Base-by-base conservation (phyloP, 2,329 filamentous ascomycete species). In the Talaromyces sp. region DNA sequence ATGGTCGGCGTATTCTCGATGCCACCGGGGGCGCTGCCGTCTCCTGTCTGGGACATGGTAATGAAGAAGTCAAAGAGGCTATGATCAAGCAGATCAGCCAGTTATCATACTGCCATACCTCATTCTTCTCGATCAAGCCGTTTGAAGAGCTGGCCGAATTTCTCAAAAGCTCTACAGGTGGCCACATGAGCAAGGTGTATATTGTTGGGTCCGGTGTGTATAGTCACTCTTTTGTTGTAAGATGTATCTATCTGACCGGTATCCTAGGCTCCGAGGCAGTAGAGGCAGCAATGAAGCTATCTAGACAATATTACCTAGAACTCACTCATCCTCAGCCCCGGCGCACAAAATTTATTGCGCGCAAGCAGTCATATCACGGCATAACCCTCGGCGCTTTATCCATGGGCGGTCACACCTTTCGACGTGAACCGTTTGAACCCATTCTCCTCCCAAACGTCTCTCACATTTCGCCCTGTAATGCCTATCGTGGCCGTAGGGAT, bases 1-100 rank as follows among this genome's bases (percentile, higher is more conserved):
- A 81, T 68, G 87, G 86, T 1, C 80, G 82, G 26, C 78, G 75
- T 35, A 82, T 95, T 50, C 81, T 92, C 14, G 90, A 95, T 71
- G 87, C 85, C 1, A 89, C 87, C 21, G 84, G 87, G 29, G 90
- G 90, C 21, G 88, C 90, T 3, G 89, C 87, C 24, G 89, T 92
- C 3, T 81, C 86, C 10, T 88, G 86, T 68, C 77, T 93, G 7
- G 90, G 90, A 4, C 86, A 91, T 67, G 84, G 83, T 32, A 82
- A 87, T 55, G 66, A 77, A 49, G 78, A 86, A 54, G 84, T 93
- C 13, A 78, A 78, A 13, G 75, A 82, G 2, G 88, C 87, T 0
- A 81, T 91, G 46, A 72, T 77, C 4, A 67, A 78, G 13, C 88
- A 91, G 66, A 77, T 89, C 64, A 77, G 82, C 54, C 73, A 83